Percentiles rank a stretch among this genome's conserved stretches.
These are phyloP conservation scores for Aspergillus fructus DNA, from an alignment of 2,329 filamentous ascomycete species.

Conservation along the genomic window DNA sequence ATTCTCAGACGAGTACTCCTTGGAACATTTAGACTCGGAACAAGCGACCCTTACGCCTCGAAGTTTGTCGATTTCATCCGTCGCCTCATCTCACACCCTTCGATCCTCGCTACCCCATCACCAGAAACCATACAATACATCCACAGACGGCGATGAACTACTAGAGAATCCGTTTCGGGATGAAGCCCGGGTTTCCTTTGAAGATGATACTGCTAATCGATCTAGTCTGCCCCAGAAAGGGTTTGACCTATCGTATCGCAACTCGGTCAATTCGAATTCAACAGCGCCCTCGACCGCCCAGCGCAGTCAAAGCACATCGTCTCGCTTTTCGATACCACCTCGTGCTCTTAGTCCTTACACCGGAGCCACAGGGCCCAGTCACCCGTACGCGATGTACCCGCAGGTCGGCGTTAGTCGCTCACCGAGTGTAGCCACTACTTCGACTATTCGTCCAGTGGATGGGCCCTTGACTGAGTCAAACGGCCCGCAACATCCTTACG, in stretches of 20 bases:
- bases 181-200: slow-evolving; percentile 33
- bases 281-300: slow-evolving; percentile 34
- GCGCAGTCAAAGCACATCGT: slow-evolving; percentile 46
- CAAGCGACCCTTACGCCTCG: slow-evolving; percentile 30
- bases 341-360: slow-evolving; percentile 64
- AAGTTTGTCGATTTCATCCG: slow-evolving; percentile 32
- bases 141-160: slow-evolving; percentile 24
- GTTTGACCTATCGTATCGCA: slow-evolving; percentile 28
- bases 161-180: slow-evolving; percentile 37
- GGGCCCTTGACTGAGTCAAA: slow-evolving; percentile 60
- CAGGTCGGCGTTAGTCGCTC: slow-evolving; percentile 62
- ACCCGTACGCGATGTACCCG: slow-evolving; percentile 82
- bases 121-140: slow-evolving; percentile 24
- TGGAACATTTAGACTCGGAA: slow-evolving; percentile 42
- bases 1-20: slow-evolving; percentile 50
- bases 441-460: slow-evolving; percentile 62
- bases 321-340: slow-evolving; percentile 44
- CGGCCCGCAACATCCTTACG: slow-evolving; percentile 80
- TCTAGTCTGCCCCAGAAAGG: slow-evolving; percentile 39
- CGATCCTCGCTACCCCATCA: slow-evolving; percentile 26
- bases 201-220: slow-evolving; percentile 28
- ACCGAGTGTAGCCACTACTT: slow-evolving; percentile 68
- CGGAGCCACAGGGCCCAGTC: slow-evolving; percentile 71
- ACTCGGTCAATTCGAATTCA: slow-evolving; percentile 32
- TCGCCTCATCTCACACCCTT: slow-evolving; percentile 33